Evolutionary conservation across 1,284 basidiomycete genomes (phyloP).

Genomic region (Xerocomus alliaceus): DNA sequence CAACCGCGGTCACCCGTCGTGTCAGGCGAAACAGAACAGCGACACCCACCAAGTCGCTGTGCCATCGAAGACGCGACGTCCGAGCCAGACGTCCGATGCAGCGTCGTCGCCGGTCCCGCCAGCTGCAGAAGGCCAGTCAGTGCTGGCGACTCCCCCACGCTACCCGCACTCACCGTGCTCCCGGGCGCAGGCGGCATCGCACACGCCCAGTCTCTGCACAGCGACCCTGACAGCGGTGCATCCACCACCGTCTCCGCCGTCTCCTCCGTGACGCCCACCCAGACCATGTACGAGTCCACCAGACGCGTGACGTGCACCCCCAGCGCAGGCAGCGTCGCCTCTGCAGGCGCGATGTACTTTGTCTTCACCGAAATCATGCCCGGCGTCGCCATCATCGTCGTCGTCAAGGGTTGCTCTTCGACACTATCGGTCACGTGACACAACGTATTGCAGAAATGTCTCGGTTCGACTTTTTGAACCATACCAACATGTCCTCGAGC

Average conservation of each 20-base stretch:
- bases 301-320: conserved; percentile 74
- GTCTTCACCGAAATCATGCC: conserved; percentile 48
- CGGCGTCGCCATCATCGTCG: conserved; percentile 10
- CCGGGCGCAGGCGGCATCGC: conserved; percentile 67
- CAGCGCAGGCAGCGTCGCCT: conserved; percentile 62
- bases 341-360: conserved; percentile 53
- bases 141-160: background rate
- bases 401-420: background rate
- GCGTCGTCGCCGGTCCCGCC: conserved; percentile 61
- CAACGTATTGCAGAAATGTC: background rate
- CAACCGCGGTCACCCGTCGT: background rate
- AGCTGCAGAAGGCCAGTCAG: conserved; percentile 38
- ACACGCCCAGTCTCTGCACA: conserved; percentile 83
- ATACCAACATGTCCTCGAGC: conserved; percentile 21
- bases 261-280: conserved; percentile 69
- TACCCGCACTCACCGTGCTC: conserved; percentile 29
- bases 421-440: conserved; percentile 23
- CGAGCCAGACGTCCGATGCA: conserved; percentile 69
- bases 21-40: background rate
- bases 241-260: conserved; percentile 54
- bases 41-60: conserved; percentile 73
- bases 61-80: conserved; percentile 78
- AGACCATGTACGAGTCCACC: conserved; percentile 80
- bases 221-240: conserved; percentile 57
- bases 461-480: too few species aligned